Evolutionary conservation across 495 filamentous ascomycete species (phyloP).

Genomic region (Xylaria intraflava): DNA sequence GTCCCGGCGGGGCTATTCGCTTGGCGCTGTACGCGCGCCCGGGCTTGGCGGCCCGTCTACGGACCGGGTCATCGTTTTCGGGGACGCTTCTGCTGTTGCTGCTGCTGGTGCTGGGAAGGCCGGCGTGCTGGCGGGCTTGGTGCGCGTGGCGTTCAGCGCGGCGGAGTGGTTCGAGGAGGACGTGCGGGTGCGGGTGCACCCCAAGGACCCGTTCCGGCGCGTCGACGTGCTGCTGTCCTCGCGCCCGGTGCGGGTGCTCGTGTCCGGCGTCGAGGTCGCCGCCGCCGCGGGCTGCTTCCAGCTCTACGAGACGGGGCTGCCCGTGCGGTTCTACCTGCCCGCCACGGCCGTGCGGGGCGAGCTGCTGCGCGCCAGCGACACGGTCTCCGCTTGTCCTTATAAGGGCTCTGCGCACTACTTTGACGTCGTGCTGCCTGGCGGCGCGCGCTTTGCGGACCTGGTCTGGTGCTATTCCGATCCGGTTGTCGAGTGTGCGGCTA

Average conservation of each 20-base stretch:
- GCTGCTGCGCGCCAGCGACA: slow-evolving; percentile 35
- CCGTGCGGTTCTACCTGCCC: slow-evolving; percentile 48
- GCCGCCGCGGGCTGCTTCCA: slow-evolving; percentile 41
- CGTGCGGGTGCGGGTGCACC: slow-evolving; percentile 47
- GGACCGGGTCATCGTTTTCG: slow-evolving; percentile 17
- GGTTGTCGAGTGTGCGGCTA: slow-evolving; percentile 38
- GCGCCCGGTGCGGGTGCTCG: slow-evolving; percentile 23
- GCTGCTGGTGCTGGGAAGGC: no score
- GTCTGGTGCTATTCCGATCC: slow-evolving; percentile 53
- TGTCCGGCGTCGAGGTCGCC: not conserved
- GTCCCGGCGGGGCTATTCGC: not conserved
- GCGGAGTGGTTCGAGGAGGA: slow-evolving; percentile 58
- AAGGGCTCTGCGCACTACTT: slow-evolving; percentile 53
- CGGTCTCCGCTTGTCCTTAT: slow-evolving; percentile 47
- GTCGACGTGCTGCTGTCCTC: slow-evolving; percentile 48
- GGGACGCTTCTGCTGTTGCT: no score
- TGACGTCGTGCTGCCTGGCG: slow-evolving; percentile 21
- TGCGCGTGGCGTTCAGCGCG: slow-evolving; percentile 18
- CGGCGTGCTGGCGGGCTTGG: slow-evolving; percentile 3
- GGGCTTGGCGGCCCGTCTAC: not conserved
- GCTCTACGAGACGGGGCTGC: slow-evolving; percentile 46
- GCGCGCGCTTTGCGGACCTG: slow-evolving; percentile 37
- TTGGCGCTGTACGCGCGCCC: not conserved
- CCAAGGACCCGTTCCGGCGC: slow-evolving; percentile 57
- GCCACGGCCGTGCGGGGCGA: slow-evolving; percentile 34